Evolutionary conservation across 2,329 filamentous ascomycete species (phyloP).

Genomic region (Blastomyces silverae): DNA sequence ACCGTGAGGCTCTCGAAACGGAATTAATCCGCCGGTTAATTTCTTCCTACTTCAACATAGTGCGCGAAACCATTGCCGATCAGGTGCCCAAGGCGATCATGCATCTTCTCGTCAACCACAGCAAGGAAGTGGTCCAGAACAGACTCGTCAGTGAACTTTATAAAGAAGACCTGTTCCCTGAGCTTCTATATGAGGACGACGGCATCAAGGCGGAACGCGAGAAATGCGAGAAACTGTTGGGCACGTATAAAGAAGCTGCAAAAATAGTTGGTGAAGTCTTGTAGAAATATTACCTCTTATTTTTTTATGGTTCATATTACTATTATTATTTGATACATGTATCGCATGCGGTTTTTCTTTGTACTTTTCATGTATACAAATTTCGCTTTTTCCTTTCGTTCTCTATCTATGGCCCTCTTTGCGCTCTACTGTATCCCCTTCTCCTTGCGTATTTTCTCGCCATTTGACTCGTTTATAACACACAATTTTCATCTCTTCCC

Average conservation of each 20-base stretch:
- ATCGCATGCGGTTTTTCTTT: background rate
- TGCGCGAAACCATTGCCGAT: conserved; percentile 95
- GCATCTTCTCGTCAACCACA: conserved; percentile 97
- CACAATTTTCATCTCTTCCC: background rate
- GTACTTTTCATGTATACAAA: background rate
- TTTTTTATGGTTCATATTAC: conserved; percentile 7
- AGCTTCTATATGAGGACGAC: conserved; percentile 95
- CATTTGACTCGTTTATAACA: background rate
- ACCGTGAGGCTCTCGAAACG: conserved; percentile 93
- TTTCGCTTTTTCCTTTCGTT: background rate
- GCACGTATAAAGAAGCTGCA: conserved; percentile 93
- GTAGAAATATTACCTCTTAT: conserved; percentile 39
- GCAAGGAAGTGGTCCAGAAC: conserved; percentile 97
- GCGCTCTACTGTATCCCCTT: background rate
- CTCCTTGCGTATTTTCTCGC: background rate
- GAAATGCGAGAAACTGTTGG: conserved; percentile 93
- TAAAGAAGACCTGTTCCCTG: conserved; percentile 82
- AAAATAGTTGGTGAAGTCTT: conserved; percentile 97
- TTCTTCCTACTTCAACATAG: conserved; percentile 98
- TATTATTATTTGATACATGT: conserved; percentile 12
- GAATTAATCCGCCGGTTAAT: conserved; percentile 95
- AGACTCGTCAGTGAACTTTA: conserved; percentile 92
- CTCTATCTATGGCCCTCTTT: background rate
- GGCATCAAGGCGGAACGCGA: conserved; percentile 94
- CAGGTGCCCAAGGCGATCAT: conserved; percentile 98